Evolutionary conservation across 225 moss, liverwort and hornwort species (phyloP).

Genomic region (Neckera pumila): DNA sequence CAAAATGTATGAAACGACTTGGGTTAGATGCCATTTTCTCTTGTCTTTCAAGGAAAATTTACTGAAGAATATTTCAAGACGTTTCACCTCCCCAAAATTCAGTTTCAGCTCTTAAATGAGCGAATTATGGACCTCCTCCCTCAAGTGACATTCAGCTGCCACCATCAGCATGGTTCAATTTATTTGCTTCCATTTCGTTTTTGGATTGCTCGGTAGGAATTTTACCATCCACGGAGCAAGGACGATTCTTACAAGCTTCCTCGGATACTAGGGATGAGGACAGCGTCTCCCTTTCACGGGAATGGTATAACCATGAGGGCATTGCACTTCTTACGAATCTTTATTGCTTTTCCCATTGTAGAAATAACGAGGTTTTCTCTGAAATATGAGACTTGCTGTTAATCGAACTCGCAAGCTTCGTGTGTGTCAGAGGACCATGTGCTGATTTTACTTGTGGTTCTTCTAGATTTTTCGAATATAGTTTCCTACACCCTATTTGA

Average conservation of each 20-base stretch:
- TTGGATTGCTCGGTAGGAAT: constrained; percentile 40
- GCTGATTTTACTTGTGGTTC: neutral
- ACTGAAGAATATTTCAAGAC: too few species aligned
- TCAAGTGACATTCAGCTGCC: neutral
- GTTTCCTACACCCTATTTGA: neutral
- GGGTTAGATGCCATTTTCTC: too few species aligned
- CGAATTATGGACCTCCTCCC: too few species aligned
- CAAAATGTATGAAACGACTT: too few species aligned
- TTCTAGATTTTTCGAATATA: neutral
- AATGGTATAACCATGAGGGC: constrained; percentile 49
- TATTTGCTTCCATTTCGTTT: neutral
- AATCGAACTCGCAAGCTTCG: neutral
- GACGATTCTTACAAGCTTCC: constrained; percentile 36
- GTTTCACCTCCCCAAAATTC: too few species aligned
- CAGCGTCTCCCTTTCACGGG: constrained; percentile 68
- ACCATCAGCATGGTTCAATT: neutral
- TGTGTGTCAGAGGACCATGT: neutral
- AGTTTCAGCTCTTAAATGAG: too few species aligned
- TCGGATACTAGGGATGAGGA: constrained; percentile 85
- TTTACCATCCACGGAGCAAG: constrained; percentile 50
- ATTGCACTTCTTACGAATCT: neutral
- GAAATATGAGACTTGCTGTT: neutral
- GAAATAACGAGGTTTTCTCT: neutral
- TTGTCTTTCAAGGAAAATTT: too few species aligned
- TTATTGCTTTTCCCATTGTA: neutral